phyloP scores from a whole-genome alignment of 2,329 filamentous ascomycete genomes.

The Dactylellina cionopaga region DNA sequence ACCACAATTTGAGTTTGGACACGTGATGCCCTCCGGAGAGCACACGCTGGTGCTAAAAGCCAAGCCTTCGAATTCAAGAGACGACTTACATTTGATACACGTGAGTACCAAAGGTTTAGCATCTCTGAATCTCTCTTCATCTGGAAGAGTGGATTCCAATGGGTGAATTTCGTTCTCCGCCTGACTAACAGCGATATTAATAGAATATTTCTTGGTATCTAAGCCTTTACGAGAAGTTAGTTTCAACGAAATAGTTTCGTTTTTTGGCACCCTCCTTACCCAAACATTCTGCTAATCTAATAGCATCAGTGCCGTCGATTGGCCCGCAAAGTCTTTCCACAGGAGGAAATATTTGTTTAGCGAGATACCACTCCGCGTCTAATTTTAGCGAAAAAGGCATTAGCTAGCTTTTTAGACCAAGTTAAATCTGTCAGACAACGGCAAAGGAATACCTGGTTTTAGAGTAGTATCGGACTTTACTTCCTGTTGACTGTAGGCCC shows the following conservation, averaged over 20 bases:
- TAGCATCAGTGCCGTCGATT: conserved; percentile 89
- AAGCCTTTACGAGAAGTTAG: conserved; percentile 65
- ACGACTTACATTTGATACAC: conserved; percentile 81
- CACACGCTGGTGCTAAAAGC: conserved; percentile 69
- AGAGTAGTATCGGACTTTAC: conserved; percentile 80
- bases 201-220: conserved; percentile 86
- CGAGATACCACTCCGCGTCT: conserved; percentile 97
- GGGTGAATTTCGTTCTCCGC: conserved; percentile 75
- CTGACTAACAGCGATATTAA: conserved; percentile 65
- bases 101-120: conserved; percentile 79
- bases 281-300: conserved; percentile 89
- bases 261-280: conserved; percentile 59
- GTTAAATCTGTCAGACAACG: no score
- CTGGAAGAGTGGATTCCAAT: conserved; percentile 91
- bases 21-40: conserved; percentile 78
- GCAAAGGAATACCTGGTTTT: conserved; percentile 65
- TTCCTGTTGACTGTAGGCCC: conserved; percentile 87
- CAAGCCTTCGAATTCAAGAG: conserved; percentile 80
- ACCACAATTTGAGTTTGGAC: conserved; percentile 72
- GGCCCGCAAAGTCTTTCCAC: conserved; percentile 98
- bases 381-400: no score
- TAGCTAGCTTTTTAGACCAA: not conserved
- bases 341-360: conserved; percentile 97
- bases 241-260: not conserved
- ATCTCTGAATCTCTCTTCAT: conserved; percentile 86